A percentile compares a stretch with the other conserved stretches of the same genome.
These are phyloP conservation scores for Cornus controversa DNA, from an alignment of 148 eudicot species.

Conservation along the genomic window DNA sequence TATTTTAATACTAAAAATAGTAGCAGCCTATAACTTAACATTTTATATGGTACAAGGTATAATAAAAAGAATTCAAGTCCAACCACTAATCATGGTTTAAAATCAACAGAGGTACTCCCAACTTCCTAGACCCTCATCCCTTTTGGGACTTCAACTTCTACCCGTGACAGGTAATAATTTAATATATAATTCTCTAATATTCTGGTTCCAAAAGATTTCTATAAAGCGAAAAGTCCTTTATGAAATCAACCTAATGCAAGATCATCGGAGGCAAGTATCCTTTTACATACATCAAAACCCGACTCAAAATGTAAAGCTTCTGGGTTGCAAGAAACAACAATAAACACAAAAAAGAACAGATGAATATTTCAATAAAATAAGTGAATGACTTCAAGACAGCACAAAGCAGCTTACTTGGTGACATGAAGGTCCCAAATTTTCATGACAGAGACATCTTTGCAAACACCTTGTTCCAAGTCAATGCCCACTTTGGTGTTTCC, in stretches of 20 bases:
- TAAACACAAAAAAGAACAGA: neutral
- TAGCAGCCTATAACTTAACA: too few relatives aligned
- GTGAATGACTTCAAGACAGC: neutral
- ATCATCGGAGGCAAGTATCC: too few relatives aligned
- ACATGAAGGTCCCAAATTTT: conserved; percentile 81
- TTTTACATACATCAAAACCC: neutral
- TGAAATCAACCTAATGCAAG: too few relatives aligned
- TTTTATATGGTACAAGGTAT: too few relatives aligned
- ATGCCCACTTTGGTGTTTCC: conserved; percentile 88
- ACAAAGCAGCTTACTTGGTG: conserved; percentile 64
- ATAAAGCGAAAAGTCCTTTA: too few relatives aligned
- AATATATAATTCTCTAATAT: too few relatives aligned
- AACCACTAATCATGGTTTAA: too few relatives aligned
- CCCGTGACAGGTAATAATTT: neutral
- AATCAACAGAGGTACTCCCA: too few relatives aligned
- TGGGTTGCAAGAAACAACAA: neutral
- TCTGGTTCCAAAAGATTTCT: too few relatives aligned
- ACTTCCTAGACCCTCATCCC: neutral
- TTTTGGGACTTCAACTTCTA: neutral
- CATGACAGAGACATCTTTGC: conserved; percentile 71
- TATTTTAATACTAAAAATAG: too few relatives aligned
- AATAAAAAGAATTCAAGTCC: too few relatives aligned
- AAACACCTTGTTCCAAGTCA: conserved; percentile 74
- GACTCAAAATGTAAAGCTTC: neutral
- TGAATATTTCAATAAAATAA: neutral